Evolutionary conservation across 1,284 basidiomycete genomes (phyloP), one percentile per base, ranked within the genome.

Genomic region (Cryptococcus neoformans): DNA sequence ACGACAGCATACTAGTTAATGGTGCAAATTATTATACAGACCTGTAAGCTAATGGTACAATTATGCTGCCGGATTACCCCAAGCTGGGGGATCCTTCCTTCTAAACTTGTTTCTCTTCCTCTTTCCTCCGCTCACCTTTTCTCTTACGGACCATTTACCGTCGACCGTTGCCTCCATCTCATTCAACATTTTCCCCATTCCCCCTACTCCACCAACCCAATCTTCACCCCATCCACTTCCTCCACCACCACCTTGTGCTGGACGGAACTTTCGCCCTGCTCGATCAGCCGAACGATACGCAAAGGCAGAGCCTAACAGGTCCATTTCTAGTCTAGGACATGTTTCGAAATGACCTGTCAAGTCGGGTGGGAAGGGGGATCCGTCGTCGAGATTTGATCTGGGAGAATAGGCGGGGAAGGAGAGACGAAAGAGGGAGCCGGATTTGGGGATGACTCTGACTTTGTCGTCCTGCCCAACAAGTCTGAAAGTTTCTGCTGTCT

Each of bases 401-500:
- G 66, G 69, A 2, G 70, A 51, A 46, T 70, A 72, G 3, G 78
- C 75, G 0, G 79, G 78, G 39, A 80, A 68, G 35, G 61, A 57
- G n/a, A 80, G 49, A 10, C 62, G 63, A 61, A 80, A 80, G 40
- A 79, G 66, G 9, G 72, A 67, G 6, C 75, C 73, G 17, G 62
- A 60, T 62, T 81, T 81, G 4, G 80, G 77, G 17, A 81, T 61
- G 6, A 79, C 76, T 68, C 65, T 55, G 10, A 70, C 60, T 12
- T 54, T 56, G 12, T 57, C 58, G 35, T 70, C 64, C 6, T 68
- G 63, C 6, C 16, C 54, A 6, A 79, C 76, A 9, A 81, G 55
- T 21, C 76, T 71, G 58, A 80, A 76, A 7, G 76, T 80, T 14
- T 70, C 68, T 11, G 74, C 74, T 9, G 80, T 81, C 62, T 81